These are phyloP conservation scores for Penicillium lagena DNA, from an alignment of 495 filamentous ascomycete species.

Conservation along the genomic window DNA sequence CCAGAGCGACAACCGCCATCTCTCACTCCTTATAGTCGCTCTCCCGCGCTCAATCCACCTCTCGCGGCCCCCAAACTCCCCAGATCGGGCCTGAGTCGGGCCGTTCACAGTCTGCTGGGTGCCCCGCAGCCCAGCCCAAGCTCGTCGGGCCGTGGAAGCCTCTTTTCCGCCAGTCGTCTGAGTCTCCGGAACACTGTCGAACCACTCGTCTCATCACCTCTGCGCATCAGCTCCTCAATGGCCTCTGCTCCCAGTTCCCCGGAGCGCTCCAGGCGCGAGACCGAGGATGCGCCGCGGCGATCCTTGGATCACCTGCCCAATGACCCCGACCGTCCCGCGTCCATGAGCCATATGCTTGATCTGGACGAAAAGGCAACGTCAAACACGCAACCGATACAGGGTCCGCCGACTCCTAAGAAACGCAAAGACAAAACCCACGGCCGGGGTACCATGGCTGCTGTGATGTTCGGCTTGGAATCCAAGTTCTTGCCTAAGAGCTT, in stretches of 20 bases:
- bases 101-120: conserved; percentile 11
- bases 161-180: too few relatives aligned
- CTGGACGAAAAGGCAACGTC: conserved; percentile 7
- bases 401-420: conserved; percentile 7
- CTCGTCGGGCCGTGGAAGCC: not conserved
- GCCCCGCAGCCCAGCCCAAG: conserved; percentile 36
- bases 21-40: not conserved
- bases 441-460: conserved; percentile 28
- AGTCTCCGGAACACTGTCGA: conserved; percentile 11
- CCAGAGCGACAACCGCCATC: too few relatives aligned
- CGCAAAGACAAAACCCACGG: conserved; percentile 15
- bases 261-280: conserved; percentile 8
- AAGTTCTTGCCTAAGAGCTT: conserved; percentile 30
- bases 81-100: conserved; percentile 5
- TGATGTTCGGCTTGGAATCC: conserved; percentile 35
- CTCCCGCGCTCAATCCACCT: not conserved
- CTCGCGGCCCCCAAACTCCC: not conserved
- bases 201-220: conserved; percentile 18
- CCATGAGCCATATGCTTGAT: not conserved
- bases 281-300: conserved; percentile 9
- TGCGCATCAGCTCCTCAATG: conserved; percentile 18
- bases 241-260: conserved; percentile 19
- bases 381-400: conserved; percentile 7
- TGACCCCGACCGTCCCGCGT: conserved; percentile 2
- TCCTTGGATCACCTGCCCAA: conserved; percentile 14